phyloP scores from a whole-genome alignment of 2,329 filamentous ascomycete genomes.

The Cytospora schulzeri region DNA sequence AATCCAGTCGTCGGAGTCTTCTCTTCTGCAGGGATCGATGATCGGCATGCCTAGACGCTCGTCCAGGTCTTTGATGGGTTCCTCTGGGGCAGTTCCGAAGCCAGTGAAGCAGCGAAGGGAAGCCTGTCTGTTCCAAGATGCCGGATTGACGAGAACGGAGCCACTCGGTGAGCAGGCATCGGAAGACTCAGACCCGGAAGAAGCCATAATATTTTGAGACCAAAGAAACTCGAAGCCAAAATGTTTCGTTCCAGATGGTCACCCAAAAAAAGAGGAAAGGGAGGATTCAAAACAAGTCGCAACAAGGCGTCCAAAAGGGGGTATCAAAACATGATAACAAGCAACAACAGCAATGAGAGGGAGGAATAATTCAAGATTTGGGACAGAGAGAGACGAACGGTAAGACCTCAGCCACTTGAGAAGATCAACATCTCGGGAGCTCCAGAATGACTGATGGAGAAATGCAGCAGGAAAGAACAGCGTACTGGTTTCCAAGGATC shows the following conservation, averaged over 20 bases:
- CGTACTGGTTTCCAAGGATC: constrained; percentile 17
- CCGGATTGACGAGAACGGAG: constrained; percentile 21
- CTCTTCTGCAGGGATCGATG: background rate
- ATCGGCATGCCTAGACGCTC: background rate
- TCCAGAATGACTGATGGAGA: constrained; percentile 1
- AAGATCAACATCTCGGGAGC: constrained; percentile 23
- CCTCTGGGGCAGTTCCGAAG: background rate
- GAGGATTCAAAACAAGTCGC: constrained; percentile 18
- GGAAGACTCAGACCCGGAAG: constrained; percentile 15
- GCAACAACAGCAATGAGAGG: constrained; percentile 7
- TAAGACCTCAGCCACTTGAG: constrained; percentile 8
- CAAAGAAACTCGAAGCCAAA: constrained; percentile 20
- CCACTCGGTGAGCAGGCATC: constrained; percentile 17
- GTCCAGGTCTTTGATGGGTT: background rate
- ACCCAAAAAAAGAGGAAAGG: constrained; percentile 4
- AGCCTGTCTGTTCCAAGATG: background rate
- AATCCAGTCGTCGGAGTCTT: constrained; percentile 23
- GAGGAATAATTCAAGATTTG: constrained; percentile 16
- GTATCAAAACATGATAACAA: constrained; percentile 24
- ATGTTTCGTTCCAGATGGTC: constrained; percentile 17
- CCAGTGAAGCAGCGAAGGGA: background rate
- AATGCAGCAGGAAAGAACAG: constrained; percentile 7
- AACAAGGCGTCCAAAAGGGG: constrained; percentile 21
- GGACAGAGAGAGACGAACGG: constrained; percentile 7
- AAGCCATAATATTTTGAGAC: constrained; percentile 26